These are phyloP conservation scores for Phytophthora niederhauseri DNA, from an alignment of 352 stramenopile genomes.

Conservation along the genomic window DNA sequence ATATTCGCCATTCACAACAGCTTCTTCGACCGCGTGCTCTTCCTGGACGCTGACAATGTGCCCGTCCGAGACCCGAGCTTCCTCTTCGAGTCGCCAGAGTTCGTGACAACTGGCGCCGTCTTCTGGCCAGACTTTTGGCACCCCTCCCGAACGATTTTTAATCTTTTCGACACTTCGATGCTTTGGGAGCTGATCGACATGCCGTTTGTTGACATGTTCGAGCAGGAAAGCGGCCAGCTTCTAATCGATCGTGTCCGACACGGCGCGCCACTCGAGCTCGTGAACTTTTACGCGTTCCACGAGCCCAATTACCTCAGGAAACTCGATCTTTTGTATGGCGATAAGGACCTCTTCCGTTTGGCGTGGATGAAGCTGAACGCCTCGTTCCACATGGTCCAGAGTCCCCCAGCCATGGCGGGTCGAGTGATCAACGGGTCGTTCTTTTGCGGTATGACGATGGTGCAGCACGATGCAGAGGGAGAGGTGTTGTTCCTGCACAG, in stretches of 20 bases:
- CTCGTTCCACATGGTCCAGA: not conserved
- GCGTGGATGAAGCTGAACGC: not conserved
- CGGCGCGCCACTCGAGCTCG: not conserved
- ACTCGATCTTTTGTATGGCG: not conserved
- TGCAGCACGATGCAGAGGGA: not conserved
- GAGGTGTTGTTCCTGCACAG: not conserved
- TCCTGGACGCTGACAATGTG: conserved; percentile 65
- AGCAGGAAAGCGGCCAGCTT: not conserved
- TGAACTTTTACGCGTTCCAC: not conserved
- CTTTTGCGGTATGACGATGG: not conserved
- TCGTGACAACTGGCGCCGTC: conserved; percentile 44
- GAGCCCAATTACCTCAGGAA: not conserved
- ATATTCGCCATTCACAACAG: conserved; percentile 54
- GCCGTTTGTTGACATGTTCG: no score
- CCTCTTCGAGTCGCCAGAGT: conserved; percentile 50
- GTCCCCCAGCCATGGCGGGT: not conserved
- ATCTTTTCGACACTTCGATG: no score
- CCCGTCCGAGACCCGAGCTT: conserved; percentile 51
- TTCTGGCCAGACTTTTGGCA: conserved; percentile 84
- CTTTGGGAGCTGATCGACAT: no score
- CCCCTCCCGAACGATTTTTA: conserved; percentile 12
- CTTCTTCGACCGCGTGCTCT: conserved; percentile 49
- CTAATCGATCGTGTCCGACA: not conserved
- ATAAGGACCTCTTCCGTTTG: not conserved
- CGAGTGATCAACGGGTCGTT: not conserved